These are phyloP conservation scores for Prillingera fragicola DNA, from an alignment of 1,284 basidiomycete genomes.

Conservation along the genomic window DNA sequence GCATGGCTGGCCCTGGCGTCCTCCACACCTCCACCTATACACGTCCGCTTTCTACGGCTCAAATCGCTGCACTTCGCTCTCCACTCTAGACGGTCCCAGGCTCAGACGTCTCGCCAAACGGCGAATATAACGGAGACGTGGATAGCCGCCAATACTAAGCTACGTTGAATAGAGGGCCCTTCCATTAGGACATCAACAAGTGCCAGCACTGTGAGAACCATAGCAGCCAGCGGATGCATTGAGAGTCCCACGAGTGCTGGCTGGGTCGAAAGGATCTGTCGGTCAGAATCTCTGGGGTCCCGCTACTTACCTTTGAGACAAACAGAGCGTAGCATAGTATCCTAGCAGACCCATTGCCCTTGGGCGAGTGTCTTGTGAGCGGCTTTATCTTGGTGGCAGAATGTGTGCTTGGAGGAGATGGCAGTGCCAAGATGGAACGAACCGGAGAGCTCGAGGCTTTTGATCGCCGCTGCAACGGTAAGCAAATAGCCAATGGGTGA, in stretches of 20 bases:
- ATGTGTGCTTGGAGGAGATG: conserved; percentile 11
- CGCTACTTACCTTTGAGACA: conserved; percentile 14
- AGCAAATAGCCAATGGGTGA: too few relatives aligned
- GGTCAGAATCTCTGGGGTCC: neutral
- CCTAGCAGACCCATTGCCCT: too few relatives aligned
- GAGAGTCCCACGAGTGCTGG: conserved; percentile 8
- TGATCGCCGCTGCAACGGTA: too few relatives aligned
- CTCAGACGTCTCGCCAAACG: too few relatives aligned
- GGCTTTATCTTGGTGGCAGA: too few relatives aligned
- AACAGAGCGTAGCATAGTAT: conserved; percentile 11
- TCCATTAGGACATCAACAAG: conserved; percentile 12
- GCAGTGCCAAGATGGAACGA: conserved; percentile 17
- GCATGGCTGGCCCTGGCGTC: too few relatives aligned
- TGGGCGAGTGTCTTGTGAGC: too few relatives aligned
- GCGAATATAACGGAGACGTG: too few relatives aligned
- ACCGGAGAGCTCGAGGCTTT: conserved; percentile 12
- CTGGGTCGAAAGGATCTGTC: conserved; percentile 23
- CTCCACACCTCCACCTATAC: too few relatives aligned
- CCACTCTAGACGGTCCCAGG: too few relatives aligned
- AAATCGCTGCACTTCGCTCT: too few relatives aligned
- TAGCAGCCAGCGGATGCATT: conserved; percentile 4
- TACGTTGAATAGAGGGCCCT: neutral
- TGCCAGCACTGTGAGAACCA: conserved; percentile 15
- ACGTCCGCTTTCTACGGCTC: too few relatives aligned
- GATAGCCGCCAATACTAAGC: neutral